Base-by-base conservation (phyloP, 2,329 filamentous ascomycete species). In the Cladophialophora immunda region DNA sequence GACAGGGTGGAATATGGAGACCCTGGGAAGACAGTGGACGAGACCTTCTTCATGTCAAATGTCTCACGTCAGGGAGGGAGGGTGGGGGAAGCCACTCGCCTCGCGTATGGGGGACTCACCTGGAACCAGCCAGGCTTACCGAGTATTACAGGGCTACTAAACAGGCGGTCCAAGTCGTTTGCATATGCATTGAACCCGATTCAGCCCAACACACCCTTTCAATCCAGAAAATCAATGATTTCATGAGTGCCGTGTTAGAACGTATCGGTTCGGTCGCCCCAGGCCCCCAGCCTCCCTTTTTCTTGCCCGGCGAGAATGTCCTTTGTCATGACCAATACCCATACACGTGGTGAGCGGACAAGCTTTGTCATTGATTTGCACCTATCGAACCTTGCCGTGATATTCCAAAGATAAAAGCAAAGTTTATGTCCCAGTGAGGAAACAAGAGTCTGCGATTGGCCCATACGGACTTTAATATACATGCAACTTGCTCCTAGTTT, bases 31-130 rank as follows among this genome's bases (percentile, higher is more conserved):
- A 34, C 3, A 11, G 38, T 41, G 38, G 38, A 41, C 38, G 7
- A 41, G 15, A 2, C 8, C n/a, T 7, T 5, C 25, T 27, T 13
- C n/a, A 29, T 52, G 50, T 61, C n/a, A 25, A 25, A 30, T 52
- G 38, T 36, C 58, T 53, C 45, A 61, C 58, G 58, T 61, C 58
- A 60, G 34, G 58, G 29, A 34, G 15, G 27, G 41, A 47, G 17
- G 15, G 57, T 19, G 58, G 58, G 45, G 34, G 1, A 19, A 59
- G 25, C 57, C 38, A 38, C 41, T 34, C 29, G 8, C 29, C 29
- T 30, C 29, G 56, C 4, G 17, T 11, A 52, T n/a, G 17, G 29
- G 4, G 57, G 19, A 50, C 19, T 15, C 45, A 36, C 25, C 19
- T 53, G 19, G 45, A 27, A 29, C 47, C 58, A 52, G 58, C 30